Base-by-base conservation (phyloP, 2,329 filamentous ascomycete genomes). In the Colletotrichum aenigma region DNA sequence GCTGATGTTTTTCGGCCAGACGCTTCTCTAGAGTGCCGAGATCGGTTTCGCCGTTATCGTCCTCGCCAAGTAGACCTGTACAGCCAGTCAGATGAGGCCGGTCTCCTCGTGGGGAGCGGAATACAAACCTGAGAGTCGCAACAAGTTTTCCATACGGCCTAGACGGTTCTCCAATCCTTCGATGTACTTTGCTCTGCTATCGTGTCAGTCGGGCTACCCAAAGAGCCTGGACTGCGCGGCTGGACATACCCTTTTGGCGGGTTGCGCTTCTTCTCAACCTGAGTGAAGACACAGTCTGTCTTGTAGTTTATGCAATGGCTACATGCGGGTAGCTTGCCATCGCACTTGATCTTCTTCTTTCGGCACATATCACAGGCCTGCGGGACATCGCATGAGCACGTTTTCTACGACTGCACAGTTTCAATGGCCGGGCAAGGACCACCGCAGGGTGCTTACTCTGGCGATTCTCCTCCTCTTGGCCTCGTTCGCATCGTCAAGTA, bases 221-320 rank as follows among this genome's bases (percentile, higher is more conserved):
- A 18, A 12, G 34, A 52, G 18, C 32, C 13, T 26, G 26, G 3
- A 24, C 2, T 7, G 24, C 24, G 43, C n/a, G 28, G 66, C 12
- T 70, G 36, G 7, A 73, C 91, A 79, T 90, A 98, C 96, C 97
- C 96, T 89, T 98, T 99, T 2, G 96, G 97, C 69, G 97, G 96
- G 84, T 94, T 97, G 75, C 97, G 92, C 90, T 99, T 99, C 92
- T 99, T 99, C 88, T 99, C 97, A 48, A 98, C 96, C 83, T 98
- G 96, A 1, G 97, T 98, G 83, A 98, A 98, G 80, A 98, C 92
- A 84, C 96, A 99, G 81, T 98, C 96, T 7, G 96, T 98, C 89
- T 98, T 98, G 89, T 98, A 98, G 85, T 98, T 98, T 84, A 94
- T 94, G 85, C 96, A 99, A 86, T 98, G 97, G 9, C 95, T 96